Base-by-base conservation (phyloP, 148 eudicot genomes). In the Limonium bicolor region DNA sequence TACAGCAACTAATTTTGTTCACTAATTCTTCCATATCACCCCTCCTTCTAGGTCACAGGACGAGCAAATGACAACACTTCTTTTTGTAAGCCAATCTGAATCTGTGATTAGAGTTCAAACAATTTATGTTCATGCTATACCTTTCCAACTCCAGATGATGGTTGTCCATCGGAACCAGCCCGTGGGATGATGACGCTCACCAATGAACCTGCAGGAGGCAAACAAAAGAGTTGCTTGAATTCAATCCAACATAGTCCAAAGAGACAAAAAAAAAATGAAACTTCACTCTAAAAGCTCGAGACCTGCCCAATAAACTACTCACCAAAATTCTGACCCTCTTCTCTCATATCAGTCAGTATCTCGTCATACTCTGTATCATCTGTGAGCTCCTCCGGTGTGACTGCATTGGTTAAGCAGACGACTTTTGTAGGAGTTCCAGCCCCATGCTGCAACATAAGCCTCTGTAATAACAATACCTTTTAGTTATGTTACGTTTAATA, bases 91-190 rank as follows among this genome's bases (percentile, higher is more conserved):
- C n/a, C n/a, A n/a, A n/a, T n/a, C n/a, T n/a, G n/a, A n/a, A n/a
- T n/a, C n/a, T n/a, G n/a, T n/a, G n/a, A n/a, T n/a, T n/a, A n/a
- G n/a, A n/a, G n/a, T n/a, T n/a, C n/a, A n/a, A n/a, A n/a, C n/a
- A n/a, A n/a, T n/a, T n/a, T n/a, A n/a, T n/a, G n/a, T n/a, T n/a
- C n/a, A n/a, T n/a, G n/a, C n/a, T n/a, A n/a, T n/a, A 84, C 97
- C 97, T 84, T 90, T 56, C 99, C 99, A 42, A 84, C 73, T 20
- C 99, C 99, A 34, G 93, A 74, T 21, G 70, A 32, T 4, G 61
- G 65, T 61, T 74, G 87, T 7, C 85, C 93, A 46, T 62, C 66
- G 28, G 81, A 67, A 34, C 48, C 62, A 1, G 99, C 93, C 17
- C 99, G 78, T 2, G 99, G 95, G 51, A 90, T 80, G 55, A 71